Evolutionary conservation across 768 basidiomycete species (phyloP).

Genomic region (Leccinum olivaceopallidum): DNA sequence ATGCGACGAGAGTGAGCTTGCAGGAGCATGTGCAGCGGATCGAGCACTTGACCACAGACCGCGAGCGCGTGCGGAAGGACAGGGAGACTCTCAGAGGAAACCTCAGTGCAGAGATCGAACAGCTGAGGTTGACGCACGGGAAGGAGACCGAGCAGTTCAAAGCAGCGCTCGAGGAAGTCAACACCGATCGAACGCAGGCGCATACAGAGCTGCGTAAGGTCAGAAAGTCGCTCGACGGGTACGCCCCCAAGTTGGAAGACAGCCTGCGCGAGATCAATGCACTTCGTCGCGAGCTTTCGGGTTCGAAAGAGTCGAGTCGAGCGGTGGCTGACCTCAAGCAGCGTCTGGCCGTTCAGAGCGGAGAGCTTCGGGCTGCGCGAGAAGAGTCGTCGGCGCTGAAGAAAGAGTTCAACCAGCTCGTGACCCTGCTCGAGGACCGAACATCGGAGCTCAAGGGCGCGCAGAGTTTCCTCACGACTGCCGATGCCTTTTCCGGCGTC

Average conservation of each 20-base stretch:
- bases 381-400: constrained; percentile 31
- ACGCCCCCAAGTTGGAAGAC: constrained; percentile 21
- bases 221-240: constrained; percentile 22
- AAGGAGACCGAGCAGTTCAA: constrained; percentile 20
- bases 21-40: constrained; percentile 22
- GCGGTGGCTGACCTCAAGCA: constrained; percentile 14
- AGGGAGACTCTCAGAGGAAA: constrained; percentile 17
- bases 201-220: constrained; percentile 24
- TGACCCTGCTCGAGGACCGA: constrained; percentile 38
- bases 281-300: constrained; percentile 19
- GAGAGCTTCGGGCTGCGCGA: constrained; percentile 22
- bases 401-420: constrained; percentile 30
- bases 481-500: constrained; percentile 28
- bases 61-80: constrained; percentile 28
- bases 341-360: constrained; percentile 21
- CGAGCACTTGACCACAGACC: constrained; percentile 22
- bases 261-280: constrained; percentile 17
- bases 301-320: constrained; percentile 14
- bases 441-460: constrained; percentile 46
- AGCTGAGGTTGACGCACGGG: constrained; percentile 14
- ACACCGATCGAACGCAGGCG: constrained; percentile 18
- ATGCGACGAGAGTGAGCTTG: constrained; percentile 17
- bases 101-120: constrained; percentile 26
- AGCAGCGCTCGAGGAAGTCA: constrained; percentile 28
- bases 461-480: constrained; percentile 46